Base-by-base conservation (phyloP, 177 flowering plant genomes). In the Vitis hybrid region DNA sequence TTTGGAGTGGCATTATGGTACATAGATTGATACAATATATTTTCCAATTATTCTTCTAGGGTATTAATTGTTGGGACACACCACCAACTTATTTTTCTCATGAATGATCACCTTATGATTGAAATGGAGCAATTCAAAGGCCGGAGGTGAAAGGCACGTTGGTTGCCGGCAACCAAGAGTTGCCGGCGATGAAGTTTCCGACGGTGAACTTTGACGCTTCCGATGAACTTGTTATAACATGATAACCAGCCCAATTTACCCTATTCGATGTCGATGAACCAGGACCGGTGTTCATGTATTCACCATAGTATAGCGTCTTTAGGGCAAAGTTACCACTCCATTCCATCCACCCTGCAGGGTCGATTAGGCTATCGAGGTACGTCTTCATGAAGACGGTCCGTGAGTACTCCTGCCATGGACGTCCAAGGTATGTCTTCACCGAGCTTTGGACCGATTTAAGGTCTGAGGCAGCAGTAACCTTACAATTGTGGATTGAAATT, bases 351-450 rank as follows among this genome's bases (percentile, higher is more conserved):
- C 96, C 96, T 0, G 82, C 86, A 0, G 93, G 83, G 59, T 74
- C 3, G 13, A 91, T 80, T 33, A 86, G 70, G 62, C 83, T 16
- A 65, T 79, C 92, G 2, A 91, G 76, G 26, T 10, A 77, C 0
- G 89, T 82, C 62, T 83, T 73, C 75, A 89, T 70, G 62, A 78
- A 78, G 1, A 91, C 86, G 0, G 92, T 86, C 55, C 93, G 71
- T 0, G 97, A 91, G 65, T 85, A 91, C 13, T 82, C 15, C 65
- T 76, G 66, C 97, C 97, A 91, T 8, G 97, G 97, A 61, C 97
- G 58, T 3, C 97, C 97, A 1, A 91, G 70, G 65, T 78, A 91
- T 0, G 87, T 79, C 63, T 69, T 74, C 13, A 80, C 79, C 5
- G 86, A 78, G 56, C 86, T 56, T 19, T 65, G 77, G 10, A 77